A percentile compares a stretch with the other conserved stretches of the same genome.
Conservation (phyloP, 2,329 filamentous ascomycete genomes). For the Proliferodiscus dingleyae region DNA sequence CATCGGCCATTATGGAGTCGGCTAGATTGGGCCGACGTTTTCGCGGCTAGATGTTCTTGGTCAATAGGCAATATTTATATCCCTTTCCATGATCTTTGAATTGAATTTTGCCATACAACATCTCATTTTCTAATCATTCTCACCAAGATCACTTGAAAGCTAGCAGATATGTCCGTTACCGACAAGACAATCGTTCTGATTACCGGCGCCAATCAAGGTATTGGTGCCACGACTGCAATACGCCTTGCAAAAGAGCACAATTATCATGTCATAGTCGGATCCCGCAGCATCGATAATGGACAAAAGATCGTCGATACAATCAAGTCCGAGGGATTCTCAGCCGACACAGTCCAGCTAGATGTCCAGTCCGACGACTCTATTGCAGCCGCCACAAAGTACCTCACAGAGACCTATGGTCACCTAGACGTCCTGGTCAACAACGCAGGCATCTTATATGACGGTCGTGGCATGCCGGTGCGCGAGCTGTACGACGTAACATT, state of each 20-base stretch:
- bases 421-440: conserved; percentile 22
- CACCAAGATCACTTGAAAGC: too few relatives aligned
- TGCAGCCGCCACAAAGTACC: neutral
- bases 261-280: conserved; percentile 38
- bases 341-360: conserved; percentile 8
- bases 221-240: conserved; percentile 37
- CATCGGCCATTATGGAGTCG: too few relatives aligned
- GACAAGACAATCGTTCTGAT: conserved; percentile 32
- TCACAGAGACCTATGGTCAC: conserved; percentile 7
- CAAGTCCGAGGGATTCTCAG: conserved; percentile 1
- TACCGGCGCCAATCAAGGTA: conserved; percentile 39
- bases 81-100: too few relatives aligned
- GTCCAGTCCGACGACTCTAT: conserved; percentile 14
- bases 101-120: too few relatives aligned
- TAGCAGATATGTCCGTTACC: neutral
- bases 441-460: conserved; percentile 12
- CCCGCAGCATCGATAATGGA: conserved; percentile 32
- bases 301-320: conserved; percentile 33
- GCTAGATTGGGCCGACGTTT: too few relatives aligned
- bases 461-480: conserved; percentile 3
- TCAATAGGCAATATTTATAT: too few relatives aligned
- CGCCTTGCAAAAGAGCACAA: conserved; percentile 36
- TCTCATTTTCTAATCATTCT: too few relatives aligned
- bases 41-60: too few relatives aligned
- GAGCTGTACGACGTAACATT: conserved; percentile 21